phyloP scores from a whole-genome alignment of 108 stramenopile genomes.

The Conticribra guillardii region DNA sequence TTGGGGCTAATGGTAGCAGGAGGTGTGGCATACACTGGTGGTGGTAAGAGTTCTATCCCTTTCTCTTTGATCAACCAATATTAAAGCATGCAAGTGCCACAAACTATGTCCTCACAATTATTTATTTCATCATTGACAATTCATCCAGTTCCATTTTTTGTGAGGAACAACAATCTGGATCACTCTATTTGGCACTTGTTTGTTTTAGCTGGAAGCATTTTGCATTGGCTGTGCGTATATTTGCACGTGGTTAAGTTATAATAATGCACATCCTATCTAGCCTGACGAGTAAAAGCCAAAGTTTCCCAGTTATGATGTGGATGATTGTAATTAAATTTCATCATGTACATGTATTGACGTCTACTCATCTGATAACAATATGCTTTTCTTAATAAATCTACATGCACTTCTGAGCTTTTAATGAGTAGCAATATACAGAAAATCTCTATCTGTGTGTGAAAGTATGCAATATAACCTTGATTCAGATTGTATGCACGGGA shows the following conservation, averaged over 20 bases:
- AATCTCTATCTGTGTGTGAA: too few species aligned
- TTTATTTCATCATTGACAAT: not conserved
- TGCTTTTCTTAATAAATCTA: too few species aligned
- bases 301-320: too few species aligned
- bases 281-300: too few species aligned
- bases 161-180: conserved; percentile 84
- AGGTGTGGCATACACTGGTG: conserved; percentile 83
- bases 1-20: conserved; percentile 67
- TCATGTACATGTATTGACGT: too few species aligned
- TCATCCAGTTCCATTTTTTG: conserved; percentile 66
- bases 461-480: too few species aligned
- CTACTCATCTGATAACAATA: too few species aligned
- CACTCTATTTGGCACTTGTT: conserved; percentile 88
- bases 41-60: conserved; percentile 37
- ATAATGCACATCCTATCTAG: too few species aligned
- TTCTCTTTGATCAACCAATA: not conserved
- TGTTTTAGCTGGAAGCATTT: conserved; percentile 76
- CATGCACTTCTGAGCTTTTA: too few species aligned
- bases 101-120: not conserved
- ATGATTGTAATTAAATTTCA: not conserved
- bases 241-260: conserved; percentile 55
- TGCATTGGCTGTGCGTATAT: conserved; percentile 79
- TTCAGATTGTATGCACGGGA: too few species aligned
- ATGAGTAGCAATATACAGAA: too few species aligned
- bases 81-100: not conserved